Evolutionary conservation across 192 early-diverging fungal species (phyloP).

Genomic region (Dissophora ornata): DNA sequence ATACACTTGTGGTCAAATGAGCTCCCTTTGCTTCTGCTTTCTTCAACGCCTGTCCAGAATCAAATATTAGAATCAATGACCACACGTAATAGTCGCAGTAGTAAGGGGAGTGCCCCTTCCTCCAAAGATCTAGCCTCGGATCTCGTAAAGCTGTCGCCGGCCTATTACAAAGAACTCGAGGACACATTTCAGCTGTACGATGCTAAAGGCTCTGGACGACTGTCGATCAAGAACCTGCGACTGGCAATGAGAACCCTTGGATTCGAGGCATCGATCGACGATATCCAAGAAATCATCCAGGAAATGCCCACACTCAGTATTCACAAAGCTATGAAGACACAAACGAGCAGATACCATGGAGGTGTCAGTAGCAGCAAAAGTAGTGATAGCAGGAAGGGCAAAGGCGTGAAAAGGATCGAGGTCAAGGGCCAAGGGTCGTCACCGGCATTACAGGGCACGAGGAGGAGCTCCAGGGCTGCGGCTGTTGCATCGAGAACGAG

Average conservation of each 20-base stretch:
- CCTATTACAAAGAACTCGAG: slow-evolving; percentile 28
- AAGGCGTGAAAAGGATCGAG: background rate
- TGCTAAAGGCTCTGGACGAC: slow-evolving; percentile 10
- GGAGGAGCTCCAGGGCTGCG: slow-evolving; percentile 20
- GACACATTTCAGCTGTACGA: slow-evolving; percentile 37
- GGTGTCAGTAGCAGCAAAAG: background rate
- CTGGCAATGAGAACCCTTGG: slow-evolving; percentile 49
- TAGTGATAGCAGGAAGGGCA: background rate
- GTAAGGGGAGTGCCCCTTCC: too few relatives aligned
- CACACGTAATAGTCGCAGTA: too few relatives aligned
- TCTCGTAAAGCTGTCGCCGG: background rate
- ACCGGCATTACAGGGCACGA: background rate
- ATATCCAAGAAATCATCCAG: slow-evolving; percentile 33
- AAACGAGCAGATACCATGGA: background rate
- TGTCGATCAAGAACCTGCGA: slow-evolving; percentile 20
- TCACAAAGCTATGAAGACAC: slow-evolving; percentile 6
- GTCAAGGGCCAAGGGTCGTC: background rate
- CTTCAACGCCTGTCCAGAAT: too few relatives aligned
- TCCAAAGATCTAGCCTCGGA: too few relatives aligned
- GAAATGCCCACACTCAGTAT: slow-evolving; percentile 27
- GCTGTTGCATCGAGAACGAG: slow-evolving; percentile 1
- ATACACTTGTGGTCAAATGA: too few relatives aligned
- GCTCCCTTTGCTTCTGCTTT: too few relatives aligned
- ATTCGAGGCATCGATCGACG: slow-evolving; percentile 28
- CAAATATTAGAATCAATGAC: too few relatives aligned